These are phyloP conservation scores for Mycena epipterygia DNA, from an alignment of 768 basidiomycete species.

Conservation along the genomic window DNA sequence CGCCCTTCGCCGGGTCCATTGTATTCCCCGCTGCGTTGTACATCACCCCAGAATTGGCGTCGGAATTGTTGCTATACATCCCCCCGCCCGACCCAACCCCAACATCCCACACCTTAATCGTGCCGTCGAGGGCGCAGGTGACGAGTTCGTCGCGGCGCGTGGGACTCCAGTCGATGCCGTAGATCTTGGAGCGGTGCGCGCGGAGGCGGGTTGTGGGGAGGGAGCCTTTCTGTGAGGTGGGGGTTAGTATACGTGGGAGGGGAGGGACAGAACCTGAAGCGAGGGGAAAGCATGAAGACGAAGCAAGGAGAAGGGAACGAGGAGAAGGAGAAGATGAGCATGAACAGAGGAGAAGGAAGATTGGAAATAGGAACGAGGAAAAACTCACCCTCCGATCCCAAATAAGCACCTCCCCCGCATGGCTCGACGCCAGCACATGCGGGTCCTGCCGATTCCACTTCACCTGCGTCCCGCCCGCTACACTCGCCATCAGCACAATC, in stretches of 20 bases:
- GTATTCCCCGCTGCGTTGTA: too few relatives aligned
- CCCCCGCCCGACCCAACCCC: background rate
- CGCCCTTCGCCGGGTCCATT: background rate
- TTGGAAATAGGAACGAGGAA: background rate
- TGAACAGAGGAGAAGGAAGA: background rate
- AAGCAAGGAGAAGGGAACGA: background rate
- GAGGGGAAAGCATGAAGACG: background rate
- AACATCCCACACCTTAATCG: slow-evolving; percentile 71
- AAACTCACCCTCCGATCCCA: slow-evolving; percentile 92
- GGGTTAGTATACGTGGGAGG: background rate
- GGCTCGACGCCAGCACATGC: slow-evolving; percentile 91
- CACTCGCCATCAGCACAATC: background rate
- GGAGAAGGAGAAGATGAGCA: background rate
- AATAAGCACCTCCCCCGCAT: slow-evolving; percentile 87
- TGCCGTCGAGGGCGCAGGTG: slow-evolving; percentile 95
- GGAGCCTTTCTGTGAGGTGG: slow-evolving; percentile 80
- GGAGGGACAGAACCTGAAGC: background rate
- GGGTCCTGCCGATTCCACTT: slow-evolving; percentile 96
- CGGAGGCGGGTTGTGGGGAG: slow-evolving; percentile 80
- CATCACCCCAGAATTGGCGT: background rate
- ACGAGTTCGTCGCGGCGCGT: slow-evolving; percentile 81
- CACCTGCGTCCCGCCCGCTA: slow-evolving; percentile 93
- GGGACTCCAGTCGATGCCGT: slow-evolving; percentile 98
- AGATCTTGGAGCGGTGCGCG: slow-evolving; percentile 93
- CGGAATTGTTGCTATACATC: background rate